A percentile compares a stretch with the other conserved stretches of the same genome.
Evolutionary conservation across 129 eudicot genomes (phyloP).

Genomic region (Centaurea solstitialis): DNA sequence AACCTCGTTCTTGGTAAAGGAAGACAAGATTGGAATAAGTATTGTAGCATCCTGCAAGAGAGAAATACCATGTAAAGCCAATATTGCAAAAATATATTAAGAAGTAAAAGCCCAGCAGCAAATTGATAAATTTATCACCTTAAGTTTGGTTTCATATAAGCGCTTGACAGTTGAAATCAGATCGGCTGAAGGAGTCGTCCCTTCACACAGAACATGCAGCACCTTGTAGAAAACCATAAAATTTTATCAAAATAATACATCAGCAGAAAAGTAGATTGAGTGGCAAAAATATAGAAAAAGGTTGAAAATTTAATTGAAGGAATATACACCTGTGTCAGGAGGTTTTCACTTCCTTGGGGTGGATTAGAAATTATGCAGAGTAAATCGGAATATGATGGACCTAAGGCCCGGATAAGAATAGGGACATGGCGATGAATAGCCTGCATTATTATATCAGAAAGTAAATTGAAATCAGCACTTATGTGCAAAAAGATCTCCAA

Average conservation of each 20-base stretch:
- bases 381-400: slow-evolving; percentile 73
- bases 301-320: background rate
- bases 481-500: background rate
- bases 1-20: slow-evolving; percentile 87
- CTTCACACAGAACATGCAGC: slow-evolving; percentile 74
- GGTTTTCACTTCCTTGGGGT: slow-evolving; percentile 88
- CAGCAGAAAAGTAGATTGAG: background rate
- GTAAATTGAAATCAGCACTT: slow-evolving; percentile 6
- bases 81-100: slow-evolving; percentile 1
- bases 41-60: slow-evolving; percentile 86
- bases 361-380: slow-evolving; percentile 90
- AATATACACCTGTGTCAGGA: slow-evolving; percentile 71
- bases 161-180: slow-evolving; percentile 72
- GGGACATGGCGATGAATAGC: slow-evolving; percentile 92
- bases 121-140: slow-evolving; percentile 44
- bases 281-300: background rate
- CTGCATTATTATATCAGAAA: slow-evolving; percentile 47
- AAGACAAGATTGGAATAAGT: slow-evolving; percentile 78
- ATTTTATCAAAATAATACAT: slow-evolving; percentile 8
- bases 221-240: slow-evolving; percentile 47
- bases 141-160: slow-evolving; percentile 82
- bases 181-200: slow-evolving; percentile 68
- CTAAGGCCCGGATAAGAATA: slow-evolving; percentile 76
- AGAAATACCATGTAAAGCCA: slow-evolving; percentile 12
- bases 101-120: background rate